Base-by-base conservation (phyloP, 495 filamentous ascomycete species). In the Paragyromitra xinjiangensis region DNA sequence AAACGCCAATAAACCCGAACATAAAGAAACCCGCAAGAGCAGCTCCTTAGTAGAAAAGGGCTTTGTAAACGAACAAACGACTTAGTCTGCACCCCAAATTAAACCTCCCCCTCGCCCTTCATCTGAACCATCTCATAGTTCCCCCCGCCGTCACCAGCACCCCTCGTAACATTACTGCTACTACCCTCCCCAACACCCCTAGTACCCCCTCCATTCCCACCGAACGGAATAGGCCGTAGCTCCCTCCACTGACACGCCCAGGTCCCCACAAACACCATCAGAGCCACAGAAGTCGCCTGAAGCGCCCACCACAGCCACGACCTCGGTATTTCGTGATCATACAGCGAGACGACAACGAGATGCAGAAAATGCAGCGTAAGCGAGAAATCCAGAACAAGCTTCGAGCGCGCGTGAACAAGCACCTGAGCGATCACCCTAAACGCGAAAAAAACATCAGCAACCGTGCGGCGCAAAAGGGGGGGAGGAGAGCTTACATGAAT, bases 191-290 rank as follows among this genome's bases (percentile, higher is more conserved):
- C 69, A 24, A 67, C 58, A 16, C 79, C 70, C 34, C 73, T 40
- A 22, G 56, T 29, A 11, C 58, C 64, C n/a, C 56, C 80, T 3
- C 70, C 79, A 34, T 83, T 11, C 90, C 92, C 79, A 26, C 94
- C 95, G 82, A 99, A 98, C 40, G 86, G 89, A 73, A 99, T 97
- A 6, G 95, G 95, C 79, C 89, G 86, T 65, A 99, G 84, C 83
- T 99, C 95, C 42, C 95, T 86, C 86, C 92, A 95, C 83, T 90
- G 92, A 83, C 95, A 99, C 8, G 90, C 90, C 92, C 95, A 99
- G 24, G 96, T 92, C 0, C 92, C 94, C 1, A 93, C 85, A 22
- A 83, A 87, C 0, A 89, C 90, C 88, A 95, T 94, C 37, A 94
- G 78, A 0, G 84, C 86, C 19, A 89, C 90, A 67, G 92, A 93